Evolutionary conservation across 257 asterid species (phyloP), one percentile per base, ranked within the genome.

Genomic region (Solanum verrucosum): DNA sequence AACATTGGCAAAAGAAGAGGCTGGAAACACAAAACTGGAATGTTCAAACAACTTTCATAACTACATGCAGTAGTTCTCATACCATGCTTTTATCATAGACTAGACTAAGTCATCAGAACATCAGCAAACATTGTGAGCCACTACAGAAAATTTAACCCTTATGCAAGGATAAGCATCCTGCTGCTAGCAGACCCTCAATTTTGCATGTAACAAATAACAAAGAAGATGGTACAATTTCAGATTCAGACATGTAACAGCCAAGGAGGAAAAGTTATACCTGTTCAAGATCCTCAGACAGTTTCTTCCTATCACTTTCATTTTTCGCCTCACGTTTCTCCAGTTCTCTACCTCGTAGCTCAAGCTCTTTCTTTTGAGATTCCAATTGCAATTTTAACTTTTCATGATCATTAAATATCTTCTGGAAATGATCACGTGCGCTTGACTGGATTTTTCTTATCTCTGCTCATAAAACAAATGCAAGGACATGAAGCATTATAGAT

Each of bases 391-490:
- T 93, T 88, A 93, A 91, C 89, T 65, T 91, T 89, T 91, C 89
- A 37, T 94, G 96, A 89, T 94, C 96, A 90, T 89, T 78, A 31
- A 89, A 87, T 89, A 95, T 92, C 85, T 87, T 88, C 49, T 89
- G 90, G 46, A 95, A 94, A 89, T 91, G 92, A 88, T 87, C 86
- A 87, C 89, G 87, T 81, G 95, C 93, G 34, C 37, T 83, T 40
- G 93, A 92, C 91, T 92, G 95, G 94, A 95, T 92, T 90, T 42
- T 92, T 89, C 93, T 91, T 93, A 95, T 91, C 93, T 95, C 99
- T 96, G 87, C 83, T 83, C 77, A 88, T 56, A 67, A 74, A 83
- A 15, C 29, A 25, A 84, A 85, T 86, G 77, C 67, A 81, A 86
- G 87, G 44, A 68, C 49, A 79, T 31, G 83, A 49, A 65, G 82